Evolutionary conservation across 768 basidiomycete species (phyloP), one percentile per base, ranked within the genome.

Genomic region (Pleurotus tuoliensis): DNA sequence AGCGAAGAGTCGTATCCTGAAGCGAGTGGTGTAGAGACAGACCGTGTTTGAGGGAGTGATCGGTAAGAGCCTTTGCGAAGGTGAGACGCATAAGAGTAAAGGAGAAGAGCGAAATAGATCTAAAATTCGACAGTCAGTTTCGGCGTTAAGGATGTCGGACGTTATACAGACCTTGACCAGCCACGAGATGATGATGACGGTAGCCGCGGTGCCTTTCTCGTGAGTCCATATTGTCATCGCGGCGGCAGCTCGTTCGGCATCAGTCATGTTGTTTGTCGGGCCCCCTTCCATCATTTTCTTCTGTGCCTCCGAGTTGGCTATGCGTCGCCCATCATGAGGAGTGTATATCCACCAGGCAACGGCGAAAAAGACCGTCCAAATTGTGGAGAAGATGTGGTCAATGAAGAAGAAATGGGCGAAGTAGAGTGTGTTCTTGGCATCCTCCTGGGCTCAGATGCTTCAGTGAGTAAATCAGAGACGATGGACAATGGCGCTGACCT

Each of bases 31-130:
- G 55, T 52, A 30, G 71, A 66, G 57, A 71, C 70, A 56, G 78
- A 70, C 49, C 81, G 81, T 15, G 77, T 75, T 51, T 78, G 74
- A 11, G 90, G 87, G 44, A 99, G 84, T 12, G 87, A 76, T 61
- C 90, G 89, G 67, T 95, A 98, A 20, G 92, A 90, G 46, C 94
- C 92, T 64, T 88, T 88, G 45, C 94, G 90, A 53, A 98, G 86
- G 69, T 98, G 97, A 2, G 83, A 77, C 3, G 94, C 94, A 69
- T 91, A 98, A 12, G 96, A 98, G 71, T 98, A 99, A 27, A 98
- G 74, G 56, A 94, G 71, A 41, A 90, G 73, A 44, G 89, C 88
- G 70, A 99, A 94, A 76, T 97, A 99, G 56, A 96, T 77, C 96
- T 98, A 56, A n/a, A 43, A 16, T 13, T 18, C 38, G 27, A 56